Percentiles rank a stretch among this genome's conserved stretches.
Conservation (phyloP, 2,329 filamentous ascomycete genomes). For the Neonectria sp. region DNA sequence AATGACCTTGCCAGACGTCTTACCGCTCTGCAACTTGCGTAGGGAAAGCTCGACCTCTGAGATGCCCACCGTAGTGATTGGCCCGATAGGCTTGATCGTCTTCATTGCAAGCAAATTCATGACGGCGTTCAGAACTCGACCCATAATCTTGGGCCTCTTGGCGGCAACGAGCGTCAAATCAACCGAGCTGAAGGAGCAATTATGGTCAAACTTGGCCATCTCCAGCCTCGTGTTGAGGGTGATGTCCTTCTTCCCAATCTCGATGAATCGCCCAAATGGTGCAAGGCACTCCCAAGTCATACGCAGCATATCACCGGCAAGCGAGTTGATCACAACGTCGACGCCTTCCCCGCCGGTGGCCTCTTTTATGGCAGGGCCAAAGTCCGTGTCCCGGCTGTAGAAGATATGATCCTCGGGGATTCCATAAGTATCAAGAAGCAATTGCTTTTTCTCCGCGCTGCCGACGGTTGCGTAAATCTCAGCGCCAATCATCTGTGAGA, state of each 20-base stretch:
- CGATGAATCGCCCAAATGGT: constrained; percentile 51
- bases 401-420: constrained; percentile 52
- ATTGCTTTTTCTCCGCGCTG: constrained; percentile 49
- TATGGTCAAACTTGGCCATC: constrained; percentile 53
- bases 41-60: constrained; percentile 57
- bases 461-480: constrained; percentile 54
- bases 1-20: constrained; percentile 59
- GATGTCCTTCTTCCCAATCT: constrained; percentile 54
- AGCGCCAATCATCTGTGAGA: constrained; percentile 44
- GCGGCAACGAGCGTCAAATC: constrained; percentile 52
- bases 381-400: constrained; percentile 45
- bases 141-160: constrained; percentile 58
- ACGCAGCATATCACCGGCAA: constrained; percentile 48
- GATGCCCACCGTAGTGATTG: constrained; percentile 54
- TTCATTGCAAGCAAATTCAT: constrained; percentile 53
- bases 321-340: constrained; percentile 52
- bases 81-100: constrained; percentile 54
- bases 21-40: constrained; percentile 53
- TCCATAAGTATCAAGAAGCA: constrained; percentile 45
- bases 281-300: constrained; percentile 53
- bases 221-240: constrained; percentile 26
- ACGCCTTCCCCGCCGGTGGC: constrained; percentile 48
- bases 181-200: constrained; percentile 33
- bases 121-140: constrained; percentile 56
- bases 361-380: constrained; percentile 43